Evolutionary conservation across 106 monocot species (phyloP).

Genomic region (Allium fistulosum): DNA sequence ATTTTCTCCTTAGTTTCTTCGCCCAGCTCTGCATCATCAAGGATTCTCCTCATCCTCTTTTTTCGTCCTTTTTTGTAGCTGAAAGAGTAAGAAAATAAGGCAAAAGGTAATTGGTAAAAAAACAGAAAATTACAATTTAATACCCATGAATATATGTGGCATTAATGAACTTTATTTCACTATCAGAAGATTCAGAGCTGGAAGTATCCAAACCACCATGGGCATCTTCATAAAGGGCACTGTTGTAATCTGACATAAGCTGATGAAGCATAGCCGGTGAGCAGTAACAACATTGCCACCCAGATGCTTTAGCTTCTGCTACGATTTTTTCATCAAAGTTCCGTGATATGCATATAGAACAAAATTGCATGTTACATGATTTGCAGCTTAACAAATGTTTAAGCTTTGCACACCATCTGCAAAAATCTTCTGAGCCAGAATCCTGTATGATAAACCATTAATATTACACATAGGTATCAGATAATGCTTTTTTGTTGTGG

Average conservation of each 20-base stretch:
- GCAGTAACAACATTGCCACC: constrained; percentile 87
- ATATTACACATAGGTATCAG: too few relatives aligned
- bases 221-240: constrained; percentile 54
- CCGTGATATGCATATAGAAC: constrained; percentile 59
- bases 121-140: neutral
- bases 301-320: constrained; percentile 28
- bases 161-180: constrained; percentile 33
- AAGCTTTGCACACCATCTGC: constrained; percentile 71
- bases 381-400: constrained; percentile 49
- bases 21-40: constrained; percentile 91
- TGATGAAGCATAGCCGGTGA: constrained; percentile 43
- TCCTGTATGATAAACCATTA: constrained; percentile 26
- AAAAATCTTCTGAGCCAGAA: constrained; percentile 25
- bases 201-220: constrained; percentile 16
- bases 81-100: constrained; percentile 3
- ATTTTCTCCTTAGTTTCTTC: constrained; percentile 94
- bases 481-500: too few relatives aligned
- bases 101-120: neutral
- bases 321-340: constrained; percentile 67
- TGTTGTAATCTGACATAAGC: constrained; percentile 50
- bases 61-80: constrained; percentile 54
- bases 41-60: constrained; percentile 82
- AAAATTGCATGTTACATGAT: constrained; percentile 63
- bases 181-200: constrained; percentile 45
- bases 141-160: constrained; percentile 20